Evolutionary conservation across 495 filamentous ascomycete genomes (phyloP).

Genomic region (Annulohypoxylon bovei): DNA sequence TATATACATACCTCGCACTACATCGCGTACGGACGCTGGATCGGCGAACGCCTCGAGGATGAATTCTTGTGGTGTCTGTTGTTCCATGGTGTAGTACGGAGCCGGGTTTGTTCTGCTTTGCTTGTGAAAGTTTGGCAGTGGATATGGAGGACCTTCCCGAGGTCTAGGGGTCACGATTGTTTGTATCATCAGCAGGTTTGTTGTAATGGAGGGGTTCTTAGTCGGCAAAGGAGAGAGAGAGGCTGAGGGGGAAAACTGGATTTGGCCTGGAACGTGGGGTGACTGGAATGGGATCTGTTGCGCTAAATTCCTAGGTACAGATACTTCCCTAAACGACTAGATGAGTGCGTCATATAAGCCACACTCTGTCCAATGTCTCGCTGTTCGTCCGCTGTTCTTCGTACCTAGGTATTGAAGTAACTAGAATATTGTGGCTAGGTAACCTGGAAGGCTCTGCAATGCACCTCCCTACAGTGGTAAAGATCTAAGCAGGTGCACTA

Average conservation of each 20-base stretch:
- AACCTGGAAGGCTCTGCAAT: not conserved
- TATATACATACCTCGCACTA: constrained; percentile 78
- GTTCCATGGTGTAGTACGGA: constrained; percentile 55
- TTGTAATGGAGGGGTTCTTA: constrained; percentile 27
- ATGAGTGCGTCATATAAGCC: constrained; percentile 44
- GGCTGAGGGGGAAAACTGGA: constrained; percentile 7
- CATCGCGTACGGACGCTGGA: constrained; percentile 82
- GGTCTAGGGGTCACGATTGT: constrained; percentile 7
- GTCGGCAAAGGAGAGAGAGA: constrained; percentile 6
- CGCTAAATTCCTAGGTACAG: not conserved
- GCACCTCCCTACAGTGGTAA: not conserved
- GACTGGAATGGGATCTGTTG: not conserved
- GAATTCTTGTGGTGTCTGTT: constrained; percentile 77
- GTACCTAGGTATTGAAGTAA: no score
- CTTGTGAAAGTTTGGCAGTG: constrained; percentile 21
- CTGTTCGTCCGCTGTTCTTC: no score
- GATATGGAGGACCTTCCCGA: constrained; percentile 30
- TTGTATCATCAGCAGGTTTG: constrained; percentile 17
- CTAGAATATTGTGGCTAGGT: no score
- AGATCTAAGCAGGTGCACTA: not conserved
- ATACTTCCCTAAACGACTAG: not conserved
- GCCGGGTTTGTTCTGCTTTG: not conserved
- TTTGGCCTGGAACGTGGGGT: constrained; percentile 32
- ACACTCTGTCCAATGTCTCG: constrained; percentile 21
- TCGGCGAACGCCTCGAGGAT: constrained; percentile 86